Percentiles rank a stretch among this genome's conserved stretches.
Conservation (phyloP, 164 flowering plant genomes). For the Chloranthus sessilifolius region DNA sequence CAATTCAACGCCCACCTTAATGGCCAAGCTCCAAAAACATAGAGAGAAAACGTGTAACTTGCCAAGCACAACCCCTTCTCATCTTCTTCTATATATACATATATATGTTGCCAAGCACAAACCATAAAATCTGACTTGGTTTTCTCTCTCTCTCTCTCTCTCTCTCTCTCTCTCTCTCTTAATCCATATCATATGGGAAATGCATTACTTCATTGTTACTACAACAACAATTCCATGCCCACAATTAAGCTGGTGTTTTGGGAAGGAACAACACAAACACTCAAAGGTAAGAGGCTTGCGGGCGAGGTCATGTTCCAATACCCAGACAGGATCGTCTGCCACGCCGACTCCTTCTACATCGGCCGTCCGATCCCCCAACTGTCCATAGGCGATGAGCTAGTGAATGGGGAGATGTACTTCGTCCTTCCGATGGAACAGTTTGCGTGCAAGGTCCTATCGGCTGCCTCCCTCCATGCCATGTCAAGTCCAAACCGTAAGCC, state of each 20-base stretch:
- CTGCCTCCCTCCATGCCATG: slow-evolving; percentile 39
- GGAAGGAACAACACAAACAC: slow-evolving; percentile 45
- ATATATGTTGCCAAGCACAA: no score
- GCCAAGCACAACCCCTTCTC: no score
- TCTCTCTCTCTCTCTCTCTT: neutral
- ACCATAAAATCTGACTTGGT: no score
- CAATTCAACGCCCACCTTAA: no score
- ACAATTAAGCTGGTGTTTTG: slow-evolving; percentile 50
- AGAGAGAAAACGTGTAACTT: no score
- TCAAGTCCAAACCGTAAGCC: slow-evolving; percentile 23
- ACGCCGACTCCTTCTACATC: slow-evolving; percentile 82
- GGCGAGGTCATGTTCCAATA: slow-evolving; percentile 86
- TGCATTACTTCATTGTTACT: slow-evolving; percentile 28
- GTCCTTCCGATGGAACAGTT: slow-evolving; percentile 69
- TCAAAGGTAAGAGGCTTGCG: slow-evolving; percentile 44
- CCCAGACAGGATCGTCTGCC: slow-evolving; percentile 72
- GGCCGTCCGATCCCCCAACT: slow-evolving; percentile 66
- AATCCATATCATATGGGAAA: no score
- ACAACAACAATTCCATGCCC: slow-evolving; percentile 4
- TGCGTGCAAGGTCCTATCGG: slow-evolving; percentile 35
- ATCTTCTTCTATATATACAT: no score
- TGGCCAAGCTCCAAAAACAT: no score
- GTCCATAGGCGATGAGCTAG: slow-evolving; percentile 44
- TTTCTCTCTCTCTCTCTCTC: neutral
- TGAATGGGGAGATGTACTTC: slow-evolving; percentile 58